Evolutionary conservation across 139 green algal genomes (phyloP).

Genomic region (Picochlorum sp.): DNA sequence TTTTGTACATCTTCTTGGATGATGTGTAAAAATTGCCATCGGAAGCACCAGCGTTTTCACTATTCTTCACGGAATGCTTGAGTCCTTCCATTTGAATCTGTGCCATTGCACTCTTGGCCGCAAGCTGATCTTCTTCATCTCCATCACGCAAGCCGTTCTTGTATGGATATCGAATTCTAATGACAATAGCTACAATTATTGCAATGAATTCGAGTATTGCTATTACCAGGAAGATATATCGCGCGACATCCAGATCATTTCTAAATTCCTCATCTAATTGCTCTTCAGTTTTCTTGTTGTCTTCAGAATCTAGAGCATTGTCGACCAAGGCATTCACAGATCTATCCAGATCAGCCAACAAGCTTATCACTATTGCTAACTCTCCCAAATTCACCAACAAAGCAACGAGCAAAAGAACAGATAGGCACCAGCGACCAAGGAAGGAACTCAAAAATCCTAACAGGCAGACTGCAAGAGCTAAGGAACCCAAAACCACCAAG

Average conservation of each 20-base stretch:
- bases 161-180: not conserved
- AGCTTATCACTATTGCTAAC: slow-evolving; percentile 17
- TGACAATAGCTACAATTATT: slow-evolving; percentile 9
- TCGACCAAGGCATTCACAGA: slow-evolving; percentile 7
- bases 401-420: slow-evolving; percentile 17
- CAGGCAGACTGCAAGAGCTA: slow-evolving; percentile 5
- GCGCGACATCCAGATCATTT: not conserved
- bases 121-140: slow-evolving; percentile 6
- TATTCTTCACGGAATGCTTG: slow-evolving; percentile 3
- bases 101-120: not conserved
- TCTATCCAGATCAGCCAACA: slow-evolving; percentile 16
- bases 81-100: slow-evolving; percentile 18
- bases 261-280: not conserved
- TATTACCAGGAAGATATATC: slow-evolving; percentile 14
- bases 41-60: not conserved
- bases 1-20: slow-evolving; percentile 21
- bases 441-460: slow-evolving; percentile 15
- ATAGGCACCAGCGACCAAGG: slow-evolving; percentile 8
- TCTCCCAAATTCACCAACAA: slow-evolving; percentile 19
- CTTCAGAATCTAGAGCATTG: not conserved
- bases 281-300: not conserved
- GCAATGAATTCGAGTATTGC: slow-evolving; percentile 10
- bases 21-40: not conserved
- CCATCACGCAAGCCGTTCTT: slow-evolving; percentile 6
- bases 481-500: slow-evolving; percentile 17